Evolutionary conservation across 768 basidiomycete species (phyloP), one percentile per base, ranked within the genome.

Genomic region (Boletus huronensis): DNA sequence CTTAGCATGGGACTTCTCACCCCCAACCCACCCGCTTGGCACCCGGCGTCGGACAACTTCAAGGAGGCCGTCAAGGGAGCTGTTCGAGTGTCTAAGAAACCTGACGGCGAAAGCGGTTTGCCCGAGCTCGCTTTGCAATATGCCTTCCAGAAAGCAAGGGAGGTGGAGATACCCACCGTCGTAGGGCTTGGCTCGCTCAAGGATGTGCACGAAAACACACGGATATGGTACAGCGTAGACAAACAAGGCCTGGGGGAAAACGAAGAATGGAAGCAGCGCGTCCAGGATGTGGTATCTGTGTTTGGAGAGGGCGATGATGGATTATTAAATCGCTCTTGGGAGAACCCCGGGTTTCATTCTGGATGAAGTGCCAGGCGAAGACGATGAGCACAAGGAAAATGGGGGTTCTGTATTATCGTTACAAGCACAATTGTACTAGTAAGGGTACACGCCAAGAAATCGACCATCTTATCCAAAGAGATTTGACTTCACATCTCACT

Each of bases 1-100:
- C 76, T 95, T 49, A 85, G 81, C 65, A 94, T 94, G 92, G 87
- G 86, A 0, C 79, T 94, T 3, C 77, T 95, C 32, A 82, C 83
- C 0, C 70, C 75, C 9, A 67, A 65, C 1, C 76, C 79, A 3
- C 87, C 87, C 1, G 13, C 68, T 3, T 94, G 91, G 92, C 90
- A 93, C 64, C 90, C 91, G 16, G 89, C 90, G 6, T 79, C 90
- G 19, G 62, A 68, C 14, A 70, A 63, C 13, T 55, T 90, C 38
- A 74, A 64, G 26, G 68, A 70, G 13, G 82, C 80, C 0, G 77
- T 75, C 8, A 54, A 61, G 19, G 66, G 70, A 9, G 82, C 80
- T 0, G 53, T 65, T 14, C 57, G 64, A 7, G 64, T 54, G 23
- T 65, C 67, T 14, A 62, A 64, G 48, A 66, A 70, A 23, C 19